Evolutionary conservation across 2,329 filamentous ascomycete genomes (phyloP).

Genomic region (Leptosphaerulina australis): DNA sequence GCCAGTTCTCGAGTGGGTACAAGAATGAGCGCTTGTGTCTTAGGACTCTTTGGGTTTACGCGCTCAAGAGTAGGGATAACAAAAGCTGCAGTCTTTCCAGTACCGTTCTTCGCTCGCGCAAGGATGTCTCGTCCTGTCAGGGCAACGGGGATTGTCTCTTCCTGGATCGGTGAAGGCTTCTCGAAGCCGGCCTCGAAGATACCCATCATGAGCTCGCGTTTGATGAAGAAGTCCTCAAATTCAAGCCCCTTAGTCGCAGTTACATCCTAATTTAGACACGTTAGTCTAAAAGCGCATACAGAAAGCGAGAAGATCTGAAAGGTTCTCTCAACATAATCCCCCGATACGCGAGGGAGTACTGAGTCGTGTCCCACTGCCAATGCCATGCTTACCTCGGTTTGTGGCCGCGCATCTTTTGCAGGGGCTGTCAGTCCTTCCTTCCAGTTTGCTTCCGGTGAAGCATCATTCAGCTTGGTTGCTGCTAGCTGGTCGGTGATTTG

Average conservation of each 20-base stretch:
- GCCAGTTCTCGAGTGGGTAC: conserved; percentile 97
- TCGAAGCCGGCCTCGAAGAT: conserved; percentile 99
- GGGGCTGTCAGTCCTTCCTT: conserved; percentile 75
- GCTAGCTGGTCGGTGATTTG: conserved; percentile 64
- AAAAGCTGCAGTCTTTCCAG: conserved; percentile 97
- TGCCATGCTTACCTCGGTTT: conserved; percentile 71
- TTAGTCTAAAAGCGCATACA: conserved; percentile 8
- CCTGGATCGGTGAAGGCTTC: conserved; percentile 98
- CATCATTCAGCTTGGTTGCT: conserved; percentile 59
- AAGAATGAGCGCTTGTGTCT: conserved; percentile 94
- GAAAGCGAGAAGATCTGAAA: not conserved
- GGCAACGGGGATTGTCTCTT: conserved; percentile 97
- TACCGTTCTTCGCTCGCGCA: conserved; percentile 96
- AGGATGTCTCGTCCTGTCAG: conserved; percentile 94
- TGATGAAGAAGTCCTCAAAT: conserved; percentile 96
- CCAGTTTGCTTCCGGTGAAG: conserved; percentile 68
- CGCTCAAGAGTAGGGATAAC: conserved; percentile 94
- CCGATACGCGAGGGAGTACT: not conserved
- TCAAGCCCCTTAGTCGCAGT: conserved; percentile 97
- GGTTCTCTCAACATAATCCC: not conserved
- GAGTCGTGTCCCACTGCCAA: not conserved
- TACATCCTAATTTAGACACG: conserved; percentile 73
- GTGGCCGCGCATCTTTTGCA: conserved; percentile 74
- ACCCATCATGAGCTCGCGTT: conserved; percentile 95
- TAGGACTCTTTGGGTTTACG: conserved; percentile 94